Conservation (phyloP, 345 rosid genomes). For the Hypericum perforatum region DNA sequence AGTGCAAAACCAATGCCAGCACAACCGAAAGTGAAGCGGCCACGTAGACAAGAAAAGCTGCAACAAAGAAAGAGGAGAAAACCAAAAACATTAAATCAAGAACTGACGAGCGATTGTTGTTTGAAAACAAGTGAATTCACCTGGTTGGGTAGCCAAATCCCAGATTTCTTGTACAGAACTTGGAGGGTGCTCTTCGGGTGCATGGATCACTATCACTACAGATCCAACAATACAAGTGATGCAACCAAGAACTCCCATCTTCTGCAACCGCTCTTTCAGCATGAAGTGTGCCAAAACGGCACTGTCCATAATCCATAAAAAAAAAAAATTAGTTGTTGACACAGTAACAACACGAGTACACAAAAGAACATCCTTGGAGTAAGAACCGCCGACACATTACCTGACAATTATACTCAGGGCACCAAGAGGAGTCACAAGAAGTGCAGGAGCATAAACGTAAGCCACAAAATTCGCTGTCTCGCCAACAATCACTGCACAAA, state of each 20-base stretch:
- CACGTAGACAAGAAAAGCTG: conserved; percentile 78
- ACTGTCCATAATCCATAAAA: conserved; percentile 28
- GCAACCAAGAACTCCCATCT: conserved; percentile 81
- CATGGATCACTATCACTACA: conserved; percentile 76
- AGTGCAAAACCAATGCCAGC: conserved; percentile 68
- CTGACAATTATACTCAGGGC: conserved; percentile 84
- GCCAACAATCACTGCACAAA: conserved; percentile 61
- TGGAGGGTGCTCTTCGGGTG: conserved; percentile 79
- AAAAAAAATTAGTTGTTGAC: conserved; percentile 9
- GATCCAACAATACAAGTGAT: conserved; percentile 83
- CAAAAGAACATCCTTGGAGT: not conserved
- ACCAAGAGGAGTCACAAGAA: conserved; percentile 86
- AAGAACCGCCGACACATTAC: conserved; percentile 20
- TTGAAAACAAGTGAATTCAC: conserved; percentile 20
- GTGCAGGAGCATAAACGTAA: conserved; percentile 89
- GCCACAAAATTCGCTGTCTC: conserved; percentile 91
- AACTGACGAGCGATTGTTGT: conserved; percentile 3
- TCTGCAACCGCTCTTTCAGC: conserved; percentile 59
- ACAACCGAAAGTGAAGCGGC: conserved; percentile 53
- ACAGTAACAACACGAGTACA: too few species aligned
- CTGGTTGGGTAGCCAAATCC: conserved; percentile 77
- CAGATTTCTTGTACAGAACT: conserved; percentile 71
- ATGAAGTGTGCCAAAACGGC: conserved; percentile 83
- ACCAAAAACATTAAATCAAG: conserved; percentile 5
- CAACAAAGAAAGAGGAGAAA: conserved; percentile 10